Evolutionary conservation across 1,284 basidiomycete genomes (phyloP), one percentile per base, ranked within the genome.

Genomic region (Cutaneotrichosporon spelunceum): DNA sequence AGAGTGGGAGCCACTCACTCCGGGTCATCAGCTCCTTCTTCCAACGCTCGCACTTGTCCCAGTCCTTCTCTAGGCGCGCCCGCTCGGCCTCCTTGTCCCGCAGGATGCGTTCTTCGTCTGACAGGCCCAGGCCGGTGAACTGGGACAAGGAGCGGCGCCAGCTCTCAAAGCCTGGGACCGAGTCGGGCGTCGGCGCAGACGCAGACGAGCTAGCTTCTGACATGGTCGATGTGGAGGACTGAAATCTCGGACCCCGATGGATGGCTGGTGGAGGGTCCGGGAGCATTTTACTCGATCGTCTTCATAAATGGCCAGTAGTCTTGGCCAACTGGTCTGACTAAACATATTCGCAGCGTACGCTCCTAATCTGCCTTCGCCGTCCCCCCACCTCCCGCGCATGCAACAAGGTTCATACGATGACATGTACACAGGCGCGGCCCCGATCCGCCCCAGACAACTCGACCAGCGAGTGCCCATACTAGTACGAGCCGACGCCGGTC

Each of bases 1-100:
- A 27, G 21, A 30, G 11, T 2, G 19, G 2, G 13, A 3, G n/a
- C 7, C n/a, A 55, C 80, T 54, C 58, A 83, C 82, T 82, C 48
- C 69, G 70, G 36, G 66, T 65, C 68, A 82, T 78, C 34, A 83
- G 65, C 45, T 81, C 77, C 54, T 70, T 70, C 64, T 82, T 81
- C 79, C 78, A 81, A 53, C 74, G 70, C 66, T 83, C 79, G 67
- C 82, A 84, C 54, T 73, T 61, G 57, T 77, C 77, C 78, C 81
- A 82, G 63, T 81, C 78, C 44, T 67, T 71, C 44, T 72, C 77
- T 24, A 78, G 65, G 53, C 62, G 69, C 34, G 71, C 59, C 29
- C 69, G 62, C 33, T 59, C 56, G 29, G 68, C 62, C 33, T 59
- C 63, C 34, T 34, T 45, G 29, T 56, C 60, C n/a, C 66, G 50